phyloP scores from a whole-genome alignment of 2,329 filamentous ascomycete genomes.

The Ploettnerulaceae sp. region DNA sequence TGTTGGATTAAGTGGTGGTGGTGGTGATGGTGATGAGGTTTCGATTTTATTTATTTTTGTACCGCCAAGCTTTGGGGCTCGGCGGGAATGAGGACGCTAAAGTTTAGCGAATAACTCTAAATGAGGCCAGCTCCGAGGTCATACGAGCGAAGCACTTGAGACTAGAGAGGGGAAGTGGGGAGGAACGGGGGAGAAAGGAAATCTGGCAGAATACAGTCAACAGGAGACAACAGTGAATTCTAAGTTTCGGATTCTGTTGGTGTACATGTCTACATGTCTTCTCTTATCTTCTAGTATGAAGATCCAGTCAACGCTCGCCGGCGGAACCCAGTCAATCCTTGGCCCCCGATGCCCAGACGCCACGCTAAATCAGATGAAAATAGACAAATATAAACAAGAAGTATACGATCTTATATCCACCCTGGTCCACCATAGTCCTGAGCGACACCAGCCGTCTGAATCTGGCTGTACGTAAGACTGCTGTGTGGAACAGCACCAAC shows the following conservation, averaged over 20 bases:
- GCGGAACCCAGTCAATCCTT: conserved; percentile 7
- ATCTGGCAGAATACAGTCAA: neutral
- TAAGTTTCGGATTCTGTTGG: neutral
- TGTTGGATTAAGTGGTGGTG: neutral
- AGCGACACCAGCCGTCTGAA: neutral
- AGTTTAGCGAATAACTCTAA: conserved; percentile 9
- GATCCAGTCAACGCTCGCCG: conserved; percentile 10
- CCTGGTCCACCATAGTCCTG: conserved; percentile 9
- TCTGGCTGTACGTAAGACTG: neutral
- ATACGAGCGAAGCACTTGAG: neutral
- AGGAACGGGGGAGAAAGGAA: neutral
- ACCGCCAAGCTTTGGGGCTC: conserved; percentile 26
- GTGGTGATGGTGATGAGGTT: conserved; percentile 2
- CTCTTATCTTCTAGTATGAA: neutral
- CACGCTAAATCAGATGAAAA: conserved; percentile 15
- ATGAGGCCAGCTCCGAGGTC: too few species aligned
- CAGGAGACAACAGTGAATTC: too few species aligned
- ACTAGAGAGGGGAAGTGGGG: neutral
- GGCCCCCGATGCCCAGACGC: conserved; percentile 11
- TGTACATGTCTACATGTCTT: conserved; percentile 9
- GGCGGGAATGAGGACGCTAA: conserved; percentile 3
- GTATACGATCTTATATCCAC: conserved; percentile 12
- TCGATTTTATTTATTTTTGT: conserved; percentile 10
- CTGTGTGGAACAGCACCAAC: neutral
- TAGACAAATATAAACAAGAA: neutral